phyloP scores from a whole-genome alignment of 1,284 basidiomycete genomes.

The Pascua guehoae region DNA sequence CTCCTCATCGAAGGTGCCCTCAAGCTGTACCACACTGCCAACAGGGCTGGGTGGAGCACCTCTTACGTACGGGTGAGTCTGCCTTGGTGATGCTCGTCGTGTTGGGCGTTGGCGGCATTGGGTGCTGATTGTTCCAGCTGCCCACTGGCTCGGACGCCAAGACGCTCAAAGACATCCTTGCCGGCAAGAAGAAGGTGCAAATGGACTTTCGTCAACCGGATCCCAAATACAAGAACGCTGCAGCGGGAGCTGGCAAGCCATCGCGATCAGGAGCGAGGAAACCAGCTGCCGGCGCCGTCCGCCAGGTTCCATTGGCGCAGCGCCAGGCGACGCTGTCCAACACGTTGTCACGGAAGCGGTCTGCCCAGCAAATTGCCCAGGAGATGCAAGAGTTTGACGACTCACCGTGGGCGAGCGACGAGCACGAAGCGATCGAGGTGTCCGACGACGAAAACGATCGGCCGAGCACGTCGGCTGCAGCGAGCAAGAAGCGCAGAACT shows the following conservation, averaged over 20 bases:
- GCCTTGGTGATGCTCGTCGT: background rate
- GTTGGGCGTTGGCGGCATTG: no score
- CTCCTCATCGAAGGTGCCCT: constrained; percentile 42
- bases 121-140: constrained; percentile 20
- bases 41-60: constrained; percentile 42
- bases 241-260: no score
- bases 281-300: no score
- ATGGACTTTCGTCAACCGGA: constrained; percentile 35
- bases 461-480: background rate
- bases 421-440: constrained; percentile 21
- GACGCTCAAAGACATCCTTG: constrained; percentile 15
- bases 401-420: constrained; percentile 37
- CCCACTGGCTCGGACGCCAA: constrained; percentile 20
- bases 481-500: background rate
- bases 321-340: constrained; percentile 6
- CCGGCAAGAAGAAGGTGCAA: constrained; percentile 24
- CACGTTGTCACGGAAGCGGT: constrained; percentile 31
- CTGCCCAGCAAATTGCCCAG: constrained; percentile 27
- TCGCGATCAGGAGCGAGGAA: no score
- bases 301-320: constrained; percentile 18
- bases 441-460: constrained; percentile 56
- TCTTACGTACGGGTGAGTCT: constrained; percentile 45
- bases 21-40: constrained; percentile 33
- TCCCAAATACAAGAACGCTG: background rate
- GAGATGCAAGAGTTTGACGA: constrained; percentile 36